Evolutionary conservation across 306 rosid species (phyloP).

Genomic region (Cucumis hystrix): DNA sequence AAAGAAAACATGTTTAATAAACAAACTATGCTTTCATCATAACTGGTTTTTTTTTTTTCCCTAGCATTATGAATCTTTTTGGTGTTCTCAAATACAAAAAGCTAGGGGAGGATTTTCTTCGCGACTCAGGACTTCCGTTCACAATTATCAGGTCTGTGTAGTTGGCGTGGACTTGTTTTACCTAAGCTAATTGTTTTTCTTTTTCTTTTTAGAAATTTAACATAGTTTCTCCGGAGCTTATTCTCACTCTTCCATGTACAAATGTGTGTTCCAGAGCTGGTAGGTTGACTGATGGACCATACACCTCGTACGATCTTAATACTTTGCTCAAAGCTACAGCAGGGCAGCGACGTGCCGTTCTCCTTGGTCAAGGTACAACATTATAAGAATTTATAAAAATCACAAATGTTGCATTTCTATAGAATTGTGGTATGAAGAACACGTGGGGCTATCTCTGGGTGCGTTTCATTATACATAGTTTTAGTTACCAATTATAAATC

Average conservation of each 20-base stretch:
- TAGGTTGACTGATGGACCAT: conserved; percentile 95
- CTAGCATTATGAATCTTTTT: conserved; percentile 83
- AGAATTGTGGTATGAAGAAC: background rate
- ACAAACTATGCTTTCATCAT: background rate
- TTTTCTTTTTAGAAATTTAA: background rate
- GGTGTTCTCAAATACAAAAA: conserved; percentile 92
- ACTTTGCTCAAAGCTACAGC: conserved; percentile 92
- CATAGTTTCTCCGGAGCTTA: background rate
- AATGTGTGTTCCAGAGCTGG: conserved; percentile 51
- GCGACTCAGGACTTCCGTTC: conserved; percentile 68
- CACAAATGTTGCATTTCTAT: background rate
- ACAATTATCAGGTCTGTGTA: conserved; percentile 72
- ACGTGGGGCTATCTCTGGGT: background rate
- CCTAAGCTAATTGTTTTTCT: background rate
- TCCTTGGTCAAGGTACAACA: conserved; percentile 71
- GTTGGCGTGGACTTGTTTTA: background rate
- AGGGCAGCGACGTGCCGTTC: conserved; percentile 76
- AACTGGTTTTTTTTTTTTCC: background rate
- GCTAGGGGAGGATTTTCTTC: conserved; percentile 87
- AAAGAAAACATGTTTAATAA: too few relatives aligned
- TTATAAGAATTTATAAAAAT: background rate
- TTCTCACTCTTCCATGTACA: background rate
- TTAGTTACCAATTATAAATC: background rate
- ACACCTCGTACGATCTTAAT: conserved; percentile 92
- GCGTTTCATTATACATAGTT: background rate